Base-by-base conservation (phyloP, 345 rosid species). In the Viola odorata region DNA sequence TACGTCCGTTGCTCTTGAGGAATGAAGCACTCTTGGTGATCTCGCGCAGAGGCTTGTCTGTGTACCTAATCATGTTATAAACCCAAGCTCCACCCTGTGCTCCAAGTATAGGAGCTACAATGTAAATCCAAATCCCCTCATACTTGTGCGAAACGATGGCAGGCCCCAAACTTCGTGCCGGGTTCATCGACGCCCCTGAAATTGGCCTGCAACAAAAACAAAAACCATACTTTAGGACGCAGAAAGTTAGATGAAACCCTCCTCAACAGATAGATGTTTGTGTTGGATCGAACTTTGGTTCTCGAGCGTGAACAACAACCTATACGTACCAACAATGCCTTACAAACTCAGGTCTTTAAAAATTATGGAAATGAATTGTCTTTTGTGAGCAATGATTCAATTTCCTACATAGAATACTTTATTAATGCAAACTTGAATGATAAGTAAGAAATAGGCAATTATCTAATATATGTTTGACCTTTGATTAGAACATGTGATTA, bases 141-240 rank as follows among this genome's bases (percentile, higher is more conserved):
- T 73, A 85, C 3, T 45, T 48, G 45, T 72, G 77, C 82, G 70
- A 74, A 39, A 78, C 82, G 4, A 87, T 42, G 3, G 91, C 96
- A 32, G 95, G 96, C 14, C 96, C 95, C 7, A 87, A 7, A 57
- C 87, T 87, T 73, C 96, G 85, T 0, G 96, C 95, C 6, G 95
- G 96, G 70, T 87, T 89, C 96, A 89, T 87, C 0, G 91, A 87
- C 12, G 83, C 96, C 58, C 96, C 95, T 1, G 89, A 83, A 3
- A 83, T 64, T 0, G 84, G 91, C 59, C 91, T 87, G 77, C 66
- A 62, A 67, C 41, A 44, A n/a, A 3, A 40, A 54, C 14, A 39
- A 47, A 11, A 7, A 42, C 7, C 45, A 7, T 11, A 42, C 45
- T 5, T 41, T 41, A 41, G n/a, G n/a, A n/a, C n/a, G n/a, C n/a